Conservation (phyloP, 805 yeast species). For the Saturnispora gosingensis region DNA sequence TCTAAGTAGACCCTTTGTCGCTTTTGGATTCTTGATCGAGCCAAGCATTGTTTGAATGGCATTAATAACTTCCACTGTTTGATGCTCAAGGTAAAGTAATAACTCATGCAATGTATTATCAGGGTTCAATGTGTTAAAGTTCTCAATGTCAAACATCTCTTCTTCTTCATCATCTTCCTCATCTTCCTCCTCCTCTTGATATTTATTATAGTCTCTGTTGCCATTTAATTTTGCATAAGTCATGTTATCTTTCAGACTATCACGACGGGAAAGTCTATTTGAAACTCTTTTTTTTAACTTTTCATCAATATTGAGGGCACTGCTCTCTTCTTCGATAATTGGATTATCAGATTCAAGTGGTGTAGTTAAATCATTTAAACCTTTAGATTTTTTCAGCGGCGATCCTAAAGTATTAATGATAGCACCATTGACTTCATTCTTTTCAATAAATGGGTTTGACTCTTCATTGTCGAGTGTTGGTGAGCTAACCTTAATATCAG, state of each 20-base stretch:
- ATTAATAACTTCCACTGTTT: conserved; percentile 83
- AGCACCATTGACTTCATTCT: background rate
- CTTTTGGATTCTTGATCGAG: conserved; percentile 67
- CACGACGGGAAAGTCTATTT: conserved; percentile 5
- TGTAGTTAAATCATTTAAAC: background rate
- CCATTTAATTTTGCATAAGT: no score
- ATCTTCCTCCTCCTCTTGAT: conserved; percentile 8
- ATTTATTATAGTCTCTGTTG: background rate
- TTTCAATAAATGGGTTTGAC: conserved; percentile 5
- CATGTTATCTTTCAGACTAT: background rate
- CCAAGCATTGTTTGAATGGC: conserved; percentile 77
- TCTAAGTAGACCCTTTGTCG: conserved; percentile 66
- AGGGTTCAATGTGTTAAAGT: conserved; percentile 75
- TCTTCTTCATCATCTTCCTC: conserved; percentile 16
- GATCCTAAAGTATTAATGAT: background rate
- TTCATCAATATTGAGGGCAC: conserved; percentile 13
- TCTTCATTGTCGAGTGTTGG: background rate
- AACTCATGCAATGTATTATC: conserved; percentile 83
- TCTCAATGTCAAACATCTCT: conserved; percentile 50
- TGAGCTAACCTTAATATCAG: background rate
- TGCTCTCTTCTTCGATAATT: background rate
- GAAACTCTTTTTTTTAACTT: conserved; percentile 8
- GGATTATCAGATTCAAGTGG: conserved; percentile 2
- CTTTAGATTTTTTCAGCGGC: background rate
- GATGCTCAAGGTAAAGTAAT: conserved; percentile 80